Evolutionary conservation across 2,329 filamentous ascomycete species (phyloP), one percentile per base, ranked within the genome.

Genomic region (Neofusicoccum laricinum): DNA sequence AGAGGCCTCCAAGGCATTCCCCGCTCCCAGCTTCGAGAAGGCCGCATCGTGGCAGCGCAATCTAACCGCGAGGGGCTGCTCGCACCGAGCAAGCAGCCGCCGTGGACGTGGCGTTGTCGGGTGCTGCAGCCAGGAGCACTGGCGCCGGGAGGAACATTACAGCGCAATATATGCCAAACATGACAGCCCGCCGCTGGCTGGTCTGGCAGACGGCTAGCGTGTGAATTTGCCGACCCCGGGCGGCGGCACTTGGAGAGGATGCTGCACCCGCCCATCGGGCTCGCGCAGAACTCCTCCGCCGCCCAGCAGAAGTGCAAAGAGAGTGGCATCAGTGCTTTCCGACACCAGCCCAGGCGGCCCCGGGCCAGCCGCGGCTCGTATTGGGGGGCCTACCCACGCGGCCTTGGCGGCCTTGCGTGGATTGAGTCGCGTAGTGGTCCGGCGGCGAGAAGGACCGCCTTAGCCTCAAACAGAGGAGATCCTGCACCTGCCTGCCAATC

Each of bases 341-440:
- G n/a, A 17, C 4, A 43, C 4, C 41, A 5, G 7, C 7, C 25
- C 25, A 30, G 25, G 25, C 25, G 25, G 25, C 25, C 25, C 25
- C 7, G 25, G 25, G 25, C 25, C 25, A 30, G 21, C 8, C 10
- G 55, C 40, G 15, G 30, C 46, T 46, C 41, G 40, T 59, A 59
- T 46, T 34, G 11, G 15, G n/a, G n/a, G 10, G 15, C 21, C 21
- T 25, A 6, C 17, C 12, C 8, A 12, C 10, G 25, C 55, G 38
- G 17, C 25, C 55, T 46, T 46, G 41, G 55, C 55, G 8, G 53
- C 25, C 41, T 11, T 34, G 50, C 15, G 21, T 6, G 51, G 14
- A 43, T 34, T 59, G 55, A 59, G n/a, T 59, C 55, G 55, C 53
- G 53, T 58, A 45, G 53, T 43, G 21, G 36, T n/a, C 17, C 6